Evolutionary conservation across 163 green algal genomes (phyloP), one percentile per base, ranked within the genome.

Genomic region (Scenedesmus sp.): DNA sequence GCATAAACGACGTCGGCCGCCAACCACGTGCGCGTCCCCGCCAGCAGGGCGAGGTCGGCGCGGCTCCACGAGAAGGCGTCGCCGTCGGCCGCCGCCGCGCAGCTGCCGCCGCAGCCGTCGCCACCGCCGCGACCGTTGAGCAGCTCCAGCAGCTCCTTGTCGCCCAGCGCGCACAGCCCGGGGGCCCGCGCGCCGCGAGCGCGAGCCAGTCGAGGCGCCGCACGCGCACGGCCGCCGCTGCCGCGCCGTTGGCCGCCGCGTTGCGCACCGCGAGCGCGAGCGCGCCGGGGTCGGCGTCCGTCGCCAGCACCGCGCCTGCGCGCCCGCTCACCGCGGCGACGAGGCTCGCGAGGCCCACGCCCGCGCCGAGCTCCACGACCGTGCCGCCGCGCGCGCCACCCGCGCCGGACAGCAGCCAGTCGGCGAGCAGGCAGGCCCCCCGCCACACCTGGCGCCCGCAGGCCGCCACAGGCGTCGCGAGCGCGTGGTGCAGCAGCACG

Each of bases 1-100:
- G 75, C 51, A 36, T 81, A 81, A 14, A 81, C 62, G 14, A 81
- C 74, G 36, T 81, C 74, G 0, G 34, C 74, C 29, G 74, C 74
- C 24, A 81, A 53, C 51, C 53, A 64, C 14, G 63, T 29, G 18
- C 39, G 18, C 1, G 60, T 31, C 14, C 31, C 15, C 22, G 18
- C 33, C 13, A 80, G 72, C 26, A 39, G 31, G n/a, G 29, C n/a
- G 48, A 75, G 33, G 48, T 74, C 74, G 24, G 22, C 36, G 18
- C 53, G 2, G 34, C 17, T 1, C 70, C 53, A 78, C 15, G 20
- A n/a, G 53, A n/a, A n/a, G n/a, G 56, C 39, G n/a, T 24, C 50
- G 63, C 33, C 34, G 60, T 22, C 36, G 22, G 48, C 65, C 62
- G 66, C 7, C 53, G 39, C 47, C 45, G 2, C n/a, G 1, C 34